Conservation (phyloP, 306 rosid species). For the Morella rubra region DNA sequence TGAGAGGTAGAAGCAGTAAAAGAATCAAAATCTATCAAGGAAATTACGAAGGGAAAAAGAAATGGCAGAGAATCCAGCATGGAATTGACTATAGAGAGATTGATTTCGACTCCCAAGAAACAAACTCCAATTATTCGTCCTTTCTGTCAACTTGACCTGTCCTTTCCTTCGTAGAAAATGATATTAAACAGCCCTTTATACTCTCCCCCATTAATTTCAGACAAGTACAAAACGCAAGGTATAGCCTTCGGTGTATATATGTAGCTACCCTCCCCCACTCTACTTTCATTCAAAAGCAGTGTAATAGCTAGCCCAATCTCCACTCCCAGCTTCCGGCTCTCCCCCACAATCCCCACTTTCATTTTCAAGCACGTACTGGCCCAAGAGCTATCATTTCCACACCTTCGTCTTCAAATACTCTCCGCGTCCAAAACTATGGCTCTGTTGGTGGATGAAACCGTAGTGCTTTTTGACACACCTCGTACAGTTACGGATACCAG, state of each 20-base stretch:
- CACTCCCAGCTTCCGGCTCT: neutral
- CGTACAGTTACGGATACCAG: neutral
- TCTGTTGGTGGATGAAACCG: neutral
- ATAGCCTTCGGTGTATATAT: constrained; percentile 8
- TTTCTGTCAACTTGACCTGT: constrained; percentile 31
- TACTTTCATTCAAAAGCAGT: constrained; percentile 17
- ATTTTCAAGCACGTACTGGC: neutral
- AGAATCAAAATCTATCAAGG: constrained; percentile 7
- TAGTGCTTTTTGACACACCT: constrained; percentile 8
- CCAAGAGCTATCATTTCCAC: neutral
- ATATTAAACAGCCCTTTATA: constrained; percentile 55
- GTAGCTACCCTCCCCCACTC: constrained; percentile 17
- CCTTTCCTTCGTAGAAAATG: constrained; percentile 52
- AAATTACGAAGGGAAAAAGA: constrained; percentile 23
- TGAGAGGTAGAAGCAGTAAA: too few relatives aligned
- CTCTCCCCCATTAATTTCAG: constrained; percentile 25
- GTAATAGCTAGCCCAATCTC: neutral
- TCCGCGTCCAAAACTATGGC: constrained; percentile 11
- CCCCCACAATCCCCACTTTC: neutral
- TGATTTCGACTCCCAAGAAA: constrained; percentile 72
- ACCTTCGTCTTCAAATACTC: neutral
- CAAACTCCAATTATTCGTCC: constrained; percentile 64
- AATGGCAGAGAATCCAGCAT: too few relatives aligned
- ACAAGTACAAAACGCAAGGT: too few relatives aligned
- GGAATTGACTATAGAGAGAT: constrained; percentile 17